Percentiles rank a stretch among this genome's conserved stretches.
Conservation (phyloP, 2,329 filamentous ascomycete species). For the Colletotrichum horii region DNA sequence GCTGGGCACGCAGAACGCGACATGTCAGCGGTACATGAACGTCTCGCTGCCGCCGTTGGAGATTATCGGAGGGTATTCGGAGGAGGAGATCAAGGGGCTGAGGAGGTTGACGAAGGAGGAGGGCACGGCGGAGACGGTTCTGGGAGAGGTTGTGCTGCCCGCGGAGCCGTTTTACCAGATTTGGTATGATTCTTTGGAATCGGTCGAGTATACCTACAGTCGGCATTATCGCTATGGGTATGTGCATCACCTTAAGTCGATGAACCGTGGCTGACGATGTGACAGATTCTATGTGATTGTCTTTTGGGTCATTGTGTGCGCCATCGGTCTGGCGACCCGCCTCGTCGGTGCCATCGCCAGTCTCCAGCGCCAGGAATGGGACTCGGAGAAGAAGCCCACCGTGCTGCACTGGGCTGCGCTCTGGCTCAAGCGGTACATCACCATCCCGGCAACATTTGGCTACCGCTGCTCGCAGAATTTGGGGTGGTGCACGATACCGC, state of each 20-base stretch:
- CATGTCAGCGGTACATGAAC: conserved; percentile 31
- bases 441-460: conserved; percentile 48
- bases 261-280: neutral
- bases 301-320: conserved; percentile 46
- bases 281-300: conserved; percentile 37
- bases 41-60: conserved; percentile 37
- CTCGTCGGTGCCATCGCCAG: conserved; percentile 17
- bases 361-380: conserved; percentile 3
- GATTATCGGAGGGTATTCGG: conserved; percentile 37
- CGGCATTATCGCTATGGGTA: conserved; percentile 44
- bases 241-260: neutral
- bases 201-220: conserved; percentile 36
- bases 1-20: conserved; percentile 33
- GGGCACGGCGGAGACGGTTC: neutral
- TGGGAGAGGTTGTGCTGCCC: conserved; percentile 39
- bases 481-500: conserved; percentile 50
- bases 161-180: conserved; percentile 34
- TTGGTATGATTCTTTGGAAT: conserved; percentile 44
- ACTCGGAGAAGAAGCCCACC: conserved; percentile 2
- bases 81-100: conserved; percentile 34
- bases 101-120: conserved; percentile 34
- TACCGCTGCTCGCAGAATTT: conserved; percentile 46
- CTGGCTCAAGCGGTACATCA: conserved; percentile 38
- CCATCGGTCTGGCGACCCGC: conserved; percentile 39
- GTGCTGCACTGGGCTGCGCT: conserved; percentile 4